phyloP scores from a whole-genome alignment of 2,329 filamentous ascomycete species.

The Hypoxylon sp. region DNA sequence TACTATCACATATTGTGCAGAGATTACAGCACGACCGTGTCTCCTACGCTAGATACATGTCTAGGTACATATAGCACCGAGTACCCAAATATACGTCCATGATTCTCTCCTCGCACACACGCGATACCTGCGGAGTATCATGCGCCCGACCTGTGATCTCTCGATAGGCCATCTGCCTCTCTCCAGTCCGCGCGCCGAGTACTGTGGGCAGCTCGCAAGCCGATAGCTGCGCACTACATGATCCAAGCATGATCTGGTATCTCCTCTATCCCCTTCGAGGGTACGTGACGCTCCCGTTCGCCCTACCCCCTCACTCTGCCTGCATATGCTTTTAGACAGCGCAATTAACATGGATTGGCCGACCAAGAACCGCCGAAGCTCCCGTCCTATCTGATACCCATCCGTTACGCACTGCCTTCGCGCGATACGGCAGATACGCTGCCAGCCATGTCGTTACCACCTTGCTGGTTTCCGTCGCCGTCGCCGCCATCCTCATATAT shows the following conservation, averaged over 20 bases:
- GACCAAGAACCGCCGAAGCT: conserved; percentile 73
- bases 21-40: conserved; percentile 23
- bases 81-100: conserved; percentile 7
- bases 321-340: conserved; percentile 1
- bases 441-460: conserved; percentile 77
- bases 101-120: conserved; percentile 11
- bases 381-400: conserved; percentile 70
- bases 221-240: conserved; percentile 23
- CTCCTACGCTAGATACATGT: conserved; percentile 19
- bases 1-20: too few relatives aligned
- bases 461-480: conserved; percentile 76
- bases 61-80: too few relatives aligned
- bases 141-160: conserved; percentile 27
- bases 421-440: conserved; percentile 73
- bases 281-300: conserved; percentile 60
- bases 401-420: conserved; percentile 69
- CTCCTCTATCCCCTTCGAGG: conserved; percentile 79
- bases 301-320: too few relatives aligned
- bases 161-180: conserved; percentile 30
- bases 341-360: conserved; percentile 31
- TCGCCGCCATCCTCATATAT: conserved; percentile 75
- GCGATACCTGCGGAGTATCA: conserved; percentile 27
- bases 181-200: conserved; percentile 22
- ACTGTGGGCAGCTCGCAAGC: conserved; percentile 27
- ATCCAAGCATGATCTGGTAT: conserved; percentile 73